Evolutionary conservation across 2,329 filamentous ascomycete genomes (phyloP).

Genomic region (Phialocephala sp.): DNA sequence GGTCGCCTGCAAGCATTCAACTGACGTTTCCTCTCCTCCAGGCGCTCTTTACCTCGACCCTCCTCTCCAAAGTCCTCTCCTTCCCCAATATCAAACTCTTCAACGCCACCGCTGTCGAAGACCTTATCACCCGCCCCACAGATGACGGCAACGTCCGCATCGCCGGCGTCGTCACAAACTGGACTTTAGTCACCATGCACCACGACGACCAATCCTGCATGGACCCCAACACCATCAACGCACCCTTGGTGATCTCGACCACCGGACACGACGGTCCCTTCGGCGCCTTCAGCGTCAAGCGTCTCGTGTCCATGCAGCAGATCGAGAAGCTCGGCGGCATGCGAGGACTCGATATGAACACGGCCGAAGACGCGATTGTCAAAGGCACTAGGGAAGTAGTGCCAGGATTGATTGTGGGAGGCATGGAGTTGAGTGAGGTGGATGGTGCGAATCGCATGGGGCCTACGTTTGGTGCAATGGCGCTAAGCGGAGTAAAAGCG

Average conservation of each 20-base stretch:
- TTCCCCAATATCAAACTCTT: constrained; percentile 96
- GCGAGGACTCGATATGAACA: constrained; percentile 92
- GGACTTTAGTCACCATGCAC: constrained; percentile 88
- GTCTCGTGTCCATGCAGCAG: constrained; percentile 85
- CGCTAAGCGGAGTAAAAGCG: constrained; percentile 84
- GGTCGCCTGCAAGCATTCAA: background rate
- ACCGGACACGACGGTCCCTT: constrained; percentile 92
- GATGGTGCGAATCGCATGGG: constrained; percentile 94
- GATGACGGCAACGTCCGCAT: constrained; percentile 65
- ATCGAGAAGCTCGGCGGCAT: constrained; percentile 87
- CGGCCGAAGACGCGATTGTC: constrained; percentile 90
- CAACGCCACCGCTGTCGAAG: constrained; percentile 92
- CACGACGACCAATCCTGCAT: constrained; percentile 93
- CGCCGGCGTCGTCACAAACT: constrained; percentile 92
- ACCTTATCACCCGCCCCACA: constrained; percentile 79
- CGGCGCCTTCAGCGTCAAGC: constrained; percentile 89
- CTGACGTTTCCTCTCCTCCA: constrained; percentile 17
- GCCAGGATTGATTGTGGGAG: constrained; percentile 88
- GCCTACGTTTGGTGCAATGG: constrained; percentile 90
- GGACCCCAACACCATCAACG: constrained; percentile 97
- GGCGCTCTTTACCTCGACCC: constrained; percentile 86
- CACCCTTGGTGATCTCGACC: constrained; percentile 84
- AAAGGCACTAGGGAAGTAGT: constrained; percentile 89
- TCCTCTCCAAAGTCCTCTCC: constrained; percentile 80
- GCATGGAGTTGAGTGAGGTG: constrained; percentile 91